Percentiles rank a stretch among this genome's conserved stretches.
phyloP scores from a whole-genome alignment of 2,329 filamentous ascomycete species.

The Drechslera avenae region DNA sequence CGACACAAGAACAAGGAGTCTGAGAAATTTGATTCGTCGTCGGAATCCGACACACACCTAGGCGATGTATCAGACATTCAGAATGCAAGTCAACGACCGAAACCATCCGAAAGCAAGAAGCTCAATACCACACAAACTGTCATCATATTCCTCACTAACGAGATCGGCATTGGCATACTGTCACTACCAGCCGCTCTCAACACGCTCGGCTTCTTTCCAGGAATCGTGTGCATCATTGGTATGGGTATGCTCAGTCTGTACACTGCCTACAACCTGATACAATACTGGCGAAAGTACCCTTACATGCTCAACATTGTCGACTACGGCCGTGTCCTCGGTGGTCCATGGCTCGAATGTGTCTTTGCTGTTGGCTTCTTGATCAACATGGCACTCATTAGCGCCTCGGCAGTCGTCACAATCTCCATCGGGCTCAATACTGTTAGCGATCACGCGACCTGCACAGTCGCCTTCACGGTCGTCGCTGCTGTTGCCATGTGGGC shows the following conservation, averaged over 20 bases:
- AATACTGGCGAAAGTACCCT: slow-evolving; percentile 39
- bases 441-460: slow-evolving; percentile 36
- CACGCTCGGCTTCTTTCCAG: slow-evolving; percentile 34
- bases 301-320: slow-evolving; percentile 40
- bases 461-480: slow-evolving; percentile 32
- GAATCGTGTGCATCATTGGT: slow-evolving; percentile 30
- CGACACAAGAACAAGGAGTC: slow-evolving; percentile 12
- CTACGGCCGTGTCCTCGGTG: slow-evolving; percentile 35
- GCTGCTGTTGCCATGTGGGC: slow-evolving; percentile 35
- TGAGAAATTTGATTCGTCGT: slow-evolving; percentile 25
- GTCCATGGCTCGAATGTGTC: slow-evolving; percentile 32
- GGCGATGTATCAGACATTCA: slow-evolving; percentile 33
- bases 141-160: slow-evolving; percentile 40
- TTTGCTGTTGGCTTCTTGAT: slow-evolving; percentile 34
- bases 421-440: slow-evolving; percentile 38
- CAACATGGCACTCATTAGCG: slow-evolving; percentile 38
- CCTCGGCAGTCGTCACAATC: slow-evolving; percentile 35
- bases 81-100: slow-evolving; percentile 25
- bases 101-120: slow-evolving; percentile 20
- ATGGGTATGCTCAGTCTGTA: slow-evolving; percentile 36
- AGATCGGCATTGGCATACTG: slow-evolving; percentile 39
- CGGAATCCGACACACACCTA: slow-evolving; percentile 27
- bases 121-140: slow-evolving; percentile 34
- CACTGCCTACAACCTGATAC: slow-evolving; percentile 37
- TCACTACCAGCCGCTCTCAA: slow-evolving; percentile 34